Percentiles rank a stretch among this genome's conserved stretches.
These are phyloP conservation scores for Leccinum aurantiacum DNA, from an alignment of 768 basidiomycete species.

Conservation along the genomic window DNA sequence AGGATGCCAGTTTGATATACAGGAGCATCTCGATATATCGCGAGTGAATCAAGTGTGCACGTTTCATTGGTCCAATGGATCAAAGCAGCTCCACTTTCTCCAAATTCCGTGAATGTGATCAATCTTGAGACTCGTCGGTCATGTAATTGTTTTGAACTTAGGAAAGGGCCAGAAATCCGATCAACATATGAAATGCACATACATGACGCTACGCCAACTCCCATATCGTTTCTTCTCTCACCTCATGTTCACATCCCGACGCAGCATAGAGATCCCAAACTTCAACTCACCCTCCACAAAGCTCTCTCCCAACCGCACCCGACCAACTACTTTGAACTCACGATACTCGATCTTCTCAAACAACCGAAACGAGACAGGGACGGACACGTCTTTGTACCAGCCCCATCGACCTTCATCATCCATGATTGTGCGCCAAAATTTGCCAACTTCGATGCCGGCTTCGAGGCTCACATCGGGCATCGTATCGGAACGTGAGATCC, in stretches of 20 bases:
- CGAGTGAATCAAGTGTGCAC: too few species aligned
- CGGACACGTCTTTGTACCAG: constrained; percentile 41
- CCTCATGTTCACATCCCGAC: constrained; percentile 39
- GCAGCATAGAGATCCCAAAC: constrained; percentile 47
- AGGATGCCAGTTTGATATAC: too few species aligned
- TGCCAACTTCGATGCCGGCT: constrained; percentile 27
- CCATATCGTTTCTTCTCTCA: neutral
- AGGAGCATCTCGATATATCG: neutral
- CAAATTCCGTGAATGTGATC: too few species aligned
- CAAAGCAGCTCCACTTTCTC: too few species aligned
- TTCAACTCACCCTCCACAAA: constrained; percentile 27
- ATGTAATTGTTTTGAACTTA: too few species aligned
- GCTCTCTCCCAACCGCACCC: constrained; percentile 36
- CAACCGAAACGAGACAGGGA: constrained; percentile 48
- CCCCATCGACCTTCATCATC: constrained; percentile 25
- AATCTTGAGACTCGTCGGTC: too few species aligned
- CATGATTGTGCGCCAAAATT: constrained; percentile 16
- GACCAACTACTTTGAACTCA: constrained; percentile 39
- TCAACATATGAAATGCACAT: neutral
- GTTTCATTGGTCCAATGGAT: too few species aligned
- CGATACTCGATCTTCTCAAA: constrained; percentile 49
- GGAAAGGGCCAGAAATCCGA: too few species aligned
- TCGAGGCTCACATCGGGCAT: neutral
- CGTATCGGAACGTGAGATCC: neutral
- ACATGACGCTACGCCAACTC: neutral